A percentile compares a stretch with the other conserved stretches of the same genome.
Conservation (phyloP, 2,329 filamentous ascomycete genomes). For the Trichoderma atrobrunneum region DNA sequence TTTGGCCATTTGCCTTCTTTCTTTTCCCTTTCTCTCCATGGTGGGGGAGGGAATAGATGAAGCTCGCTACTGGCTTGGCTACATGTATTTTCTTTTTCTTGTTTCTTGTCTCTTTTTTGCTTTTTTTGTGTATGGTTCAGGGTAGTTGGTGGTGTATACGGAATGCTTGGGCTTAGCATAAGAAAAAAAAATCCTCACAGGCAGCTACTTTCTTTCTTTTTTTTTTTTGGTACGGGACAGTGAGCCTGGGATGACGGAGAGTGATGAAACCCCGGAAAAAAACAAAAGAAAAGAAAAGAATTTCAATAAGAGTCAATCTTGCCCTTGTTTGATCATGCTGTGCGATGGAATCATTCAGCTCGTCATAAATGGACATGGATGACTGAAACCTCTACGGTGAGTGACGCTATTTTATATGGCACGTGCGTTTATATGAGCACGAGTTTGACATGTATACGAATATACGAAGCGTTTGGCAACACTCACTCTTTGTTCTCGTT, state of each 20-base stretch:
- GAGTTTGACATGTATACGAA: background rate
- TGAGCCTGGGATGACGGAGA: background rate
- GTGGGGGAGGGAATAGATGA: background rate
- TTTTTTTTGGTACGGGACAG: background rate
- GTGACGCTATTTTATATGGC: background rate
- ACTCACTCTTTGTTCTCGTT: background rate
- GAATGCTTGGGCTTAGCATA: background rate
- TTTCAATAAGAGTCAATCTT: background rate
- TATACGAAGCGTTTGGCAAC: background rate
- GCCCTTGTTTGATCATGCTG: background rate
- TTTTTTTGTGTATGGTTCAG: slow-evolving; percentile 7
- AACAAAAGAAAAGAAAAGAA: background rate
- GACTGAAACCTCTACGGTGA: background rate
- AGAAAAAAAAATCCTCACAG: background rate
- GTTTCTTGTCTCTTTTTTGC: background rate
- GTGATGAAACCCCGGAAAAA: background rate
- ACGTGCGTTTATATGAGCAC: background rate
- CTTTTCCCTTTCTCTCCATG: background rate
- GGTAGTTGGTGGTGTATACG: background rate
- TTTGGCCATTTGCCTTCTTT: background rate
- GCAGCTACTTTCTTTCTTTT: background rate
- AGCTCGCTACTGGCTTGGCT: background rate
- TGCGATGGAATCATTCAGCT: background rate
- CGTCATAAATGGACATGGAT: background rate
- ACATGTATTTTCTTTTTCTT: background rate